Evolutionary conservation across 2,329 filamentous ascomycete genomes (phyloP).

Genomic region (Paecilomyces dactylethromorphus): DNA sequence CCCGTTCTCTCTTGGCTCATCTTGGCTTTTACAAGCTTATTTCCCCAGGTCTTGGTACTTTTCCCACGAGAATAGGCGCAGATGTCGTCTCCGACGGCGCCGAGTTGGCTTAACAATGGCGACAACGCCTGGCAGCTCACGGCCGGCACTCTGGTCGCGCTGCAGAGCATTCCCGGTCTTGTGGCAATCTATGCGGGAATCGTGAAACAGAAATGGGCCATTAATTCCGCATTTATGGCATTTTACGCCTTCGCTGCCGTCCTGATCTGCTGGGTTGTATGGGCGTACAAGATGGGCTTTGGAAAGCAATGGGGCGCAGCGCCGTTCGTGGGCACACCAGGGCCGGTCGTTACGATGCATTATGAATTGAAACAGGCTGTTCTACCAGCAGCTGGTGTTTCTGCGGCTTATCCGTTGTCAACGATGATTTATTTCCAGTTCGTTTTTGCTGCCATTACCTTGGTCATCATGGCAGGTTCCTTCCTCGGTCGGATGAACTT

Average conservation of each 20-base stretch:
- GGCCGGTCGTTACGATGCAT: slow-evolving; percentile 40
- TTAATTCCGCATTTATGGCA: slow-evolving; percentile 46
- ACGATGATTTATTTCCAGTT: slow-evolving; percentile 52
- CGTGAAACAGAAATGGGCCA: slow-evolving; percentile 43
- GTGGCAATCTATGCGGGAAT: slow-evolving; percentile 45
- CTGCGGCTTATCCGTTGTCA: slow-evolving; percentile 38
- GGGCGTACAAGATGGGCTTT: slow-evolving; percentile 44
- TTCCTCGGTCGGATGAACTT: slow-evolving; percentile 47
- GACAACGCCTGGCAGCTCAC: slow-evolving; percentile 50
- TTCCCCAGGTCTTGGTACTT: neutral
- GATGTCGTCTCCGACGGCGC: neutral
- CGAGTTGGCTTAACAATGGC: slow-evolving; percentile 35
- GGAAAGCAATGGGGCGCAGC: slow-evolving; percentile 39
- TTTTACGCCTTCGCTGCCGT: slow-evolving; percentile 46
- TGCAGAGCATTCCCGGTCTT: slow-evolving; percentile 46
- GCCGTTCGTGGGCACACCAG: slow-evolving; percentile 43
- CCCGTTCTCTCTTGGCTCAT: neutral
- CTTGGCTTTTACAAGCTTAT: neutral
- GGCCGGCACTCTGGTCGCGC: slow-evolving; percentile 42
- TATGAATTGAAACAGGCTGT: slow-evolving; percentile 37
- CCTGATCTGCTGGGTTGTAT: slow-evolving; percentile 46
- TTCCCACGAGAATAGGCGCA: neutral
- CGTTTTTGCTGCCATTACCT: slow-evolving; percentile 47
- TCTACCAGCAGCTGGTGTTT: slow-evolving; percentile 37
- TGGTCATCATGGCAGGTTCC: slow-evolving; percentile 43